A percentile compares a stretch with the other conserved stretches of the same genome.
These are phyloP conservation scores for Trypanosoma congolense DNA, from an alignment of 208 protist species.

Conservation along the genomic window DNA sequence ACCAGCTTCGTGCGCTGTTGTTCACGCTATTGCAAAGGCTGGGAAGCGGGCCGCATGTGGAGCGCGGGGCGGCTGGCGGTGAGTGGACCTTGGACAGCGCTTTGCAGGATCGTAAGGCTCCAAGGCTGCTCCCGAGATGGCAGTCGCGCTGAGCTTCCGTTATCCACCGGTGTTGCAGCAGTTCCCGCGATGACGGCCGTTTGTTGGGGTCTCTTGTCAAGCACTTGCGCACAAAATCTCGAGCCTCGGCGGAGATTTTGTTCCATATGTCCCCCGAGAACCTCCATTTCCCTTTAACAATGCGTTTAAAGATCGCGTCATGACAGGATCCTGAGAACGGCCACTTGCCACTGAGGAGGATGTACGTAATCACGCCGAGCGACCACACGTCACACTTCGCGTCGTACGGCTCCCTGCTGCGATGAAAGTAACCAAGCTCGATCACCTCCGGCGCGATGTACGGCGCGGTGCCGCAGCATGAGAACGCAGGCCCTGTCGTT, in stretches of 20 bases:
- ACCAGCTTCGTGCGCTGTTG: too few species aligned
- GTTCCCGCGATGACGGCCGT: conserved; percentile 56
- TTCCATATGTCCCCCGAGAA: conserved; percentile 55
- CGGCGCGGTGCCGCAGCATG: conserved; percentile 72
- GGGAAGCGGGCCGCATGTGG: conserved; percentile 55
- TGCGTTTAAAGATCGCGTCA: conserved; percentile 59
- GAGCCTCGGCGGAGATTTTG: conserved; percentile 36
- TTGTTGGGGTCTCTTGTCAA: conserved; percentile 58
- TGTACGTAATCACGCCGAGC: conserved; percentile 79
- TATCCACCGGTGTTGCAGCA: conserved; percentile 68
- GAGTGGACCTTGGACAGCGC: conserved; percentile 62
- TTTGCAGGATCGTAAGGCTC: conserved; percentile 46
- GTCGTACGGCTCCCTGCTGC: conserved; percentile 49
- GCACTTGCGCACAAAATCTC: conserved; percentile 59
- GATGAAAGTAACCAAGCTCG: conserved; percentile 54
- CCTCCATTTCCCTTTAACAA: conserved; percentile 55
- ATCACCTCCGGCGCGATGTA: conserved; percentile 87
- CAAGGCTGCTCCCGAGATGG: conserved; percentile 46
- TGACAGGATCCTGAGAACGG: conserved; percentile 61
- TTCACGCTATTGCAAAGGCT: conserved; percentile 49
- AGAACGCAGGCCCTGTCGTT: conserved; percentile 54
- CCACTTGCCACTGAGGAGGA: conserved; percentile 69
- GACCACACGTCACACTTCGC: conserved; percentile 84
- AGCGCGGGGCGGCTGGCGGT: conserved; percentile 61
- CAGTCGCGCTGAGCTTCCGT: conserved; percentile 36